These are phyloP conservation scores for Russula dissimulans DNA, from an alignment of 768 basidiomycete species.

Conservation along the genomic window DNA sequence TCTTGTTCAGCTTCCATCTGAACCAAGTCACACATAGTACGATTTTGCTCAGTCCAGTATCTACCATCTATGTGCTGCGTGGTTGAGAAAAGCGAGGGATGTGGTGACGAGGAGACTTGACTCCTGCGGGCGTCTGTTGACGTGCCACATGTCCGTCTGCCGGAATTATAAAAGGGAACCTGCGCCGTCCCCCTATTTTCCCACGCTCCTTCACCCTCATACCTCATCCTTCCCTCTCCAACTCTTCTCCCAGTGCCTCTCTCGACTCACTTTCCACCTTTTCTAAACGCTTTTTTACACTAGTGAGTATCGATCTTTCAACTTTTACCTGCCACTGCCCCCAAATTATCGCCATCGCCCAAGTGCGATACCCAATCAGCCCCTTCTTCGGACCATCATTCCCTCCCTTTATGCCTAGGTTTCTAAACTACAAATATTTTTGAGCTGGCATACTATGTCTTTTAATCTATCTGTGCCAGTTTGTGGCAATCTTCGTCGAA, in stretches of 20 bases:
- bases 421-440: neutral
- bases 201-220: slow-evolving; percentile 23
- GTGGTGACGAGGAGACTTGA: neutral
- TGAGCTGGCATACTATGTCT: neutral
- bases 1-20: no score
- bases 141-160: slow-evolving; percentile 15
- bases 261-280: slow-evolving; percentile 3
- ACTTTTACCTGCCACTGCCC: neutral
- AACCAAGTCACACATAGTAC: no score
- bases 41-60: no score
- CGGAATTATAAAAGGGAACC: slow-evolving; percentile 20
- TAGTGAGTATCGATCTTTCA: slow-evolving; percentile 3
- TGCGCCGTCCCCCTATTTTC: slow-evolving; percentile 20
- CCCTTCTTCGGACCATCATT: slow-evolving; percentile 4
- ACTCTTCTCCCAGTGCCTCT: slow-evolving; percentile 8
- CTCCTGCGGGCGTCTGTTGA: slow-evolving; percentile 7
- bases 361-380: neutral
- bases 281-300: neutral
- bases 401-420: neutral
- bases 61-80: no score
- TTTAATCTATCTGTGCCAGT: neutral
- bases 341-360: neutral
- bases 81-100: neutral
- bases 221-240: slow-evolving; percentile 20
- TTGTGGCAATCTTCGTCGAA: neutral